Percentiles rank a stretch among this genome's conserved stretches.
These are phyloP conservation scores for Backusella mclennaniae DNA, from an alignment of 192 early-diverging fungal species.

Conservation along the genomic window DNA sequence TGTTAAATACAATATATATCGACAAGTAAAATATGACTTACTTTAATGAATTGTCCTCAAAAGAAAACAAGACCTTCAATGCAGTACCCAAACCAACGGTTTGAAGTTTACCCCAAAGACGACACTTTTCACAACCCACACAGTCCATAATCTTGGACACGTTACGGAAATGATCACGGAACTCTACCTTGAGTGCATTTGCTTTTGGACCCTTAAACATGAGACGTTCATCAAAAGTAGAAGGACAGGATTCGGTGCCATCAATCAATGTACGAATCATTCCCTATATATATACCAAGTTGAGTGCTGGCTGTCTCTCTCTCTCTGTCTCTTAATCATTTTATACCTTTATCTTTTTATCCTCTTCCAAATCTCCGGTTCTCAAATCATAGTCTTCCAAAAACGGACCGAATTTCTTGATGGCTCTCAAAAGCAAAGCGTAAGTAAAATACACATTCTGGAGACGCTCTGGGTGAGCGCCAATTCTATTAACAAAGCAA, in stretches of 20 bases:
- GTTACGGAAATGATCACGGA: conserved; percentile 92
- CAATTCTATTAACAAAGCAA: conserved; percentile 89
- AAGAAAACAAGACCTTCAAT: conserved; percentile 93
- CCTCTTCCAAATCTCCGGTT: conserved; percentile 59
- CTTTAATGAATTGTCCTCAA: conserved; percentile 67
- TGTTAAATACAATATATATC: not conserved
- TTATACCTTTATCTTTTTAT: conserved; percentile 46
- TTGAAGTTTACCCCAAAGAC: conserved; percentile 98
- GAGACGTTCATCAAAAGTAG: conserved; percentile 87
- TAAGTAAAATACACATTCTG: conserved; percentile 97
- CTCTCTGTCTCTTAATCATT: conserved; percentile 30
- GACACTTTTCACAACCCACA: conserved; percentile 98
- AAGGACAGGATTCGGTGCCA: conserved; percentile 54
- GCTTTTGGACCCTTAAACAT: conserved; percentile 74
- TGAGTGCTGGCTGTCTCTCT: conserved; percentile 31
- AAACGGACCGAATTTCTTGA: conserved; percentile 81
- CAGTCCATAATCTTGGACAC: conserved; percentile 99
- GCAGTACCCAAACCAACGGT: conserved; percentile 92
- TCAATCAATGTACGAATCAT: conserved; percentile 61
- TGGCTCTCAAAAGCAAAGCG: conserved; percentile 79
- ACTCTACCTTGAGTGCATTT: conserved; percentile 73
- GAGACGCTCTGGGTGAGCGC: conserved; percentile 84
- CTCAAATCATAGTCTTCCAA: conserved; percentile 74
- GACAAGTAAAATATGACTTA: conserved; percentile 24
- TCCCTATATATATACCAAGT: not conserved